These are phyloP conservation scores for Butyriboletus loyo DNA, from an alignment of 768 basidiomycete genomes.

Conservation along the genomic window DNA sequence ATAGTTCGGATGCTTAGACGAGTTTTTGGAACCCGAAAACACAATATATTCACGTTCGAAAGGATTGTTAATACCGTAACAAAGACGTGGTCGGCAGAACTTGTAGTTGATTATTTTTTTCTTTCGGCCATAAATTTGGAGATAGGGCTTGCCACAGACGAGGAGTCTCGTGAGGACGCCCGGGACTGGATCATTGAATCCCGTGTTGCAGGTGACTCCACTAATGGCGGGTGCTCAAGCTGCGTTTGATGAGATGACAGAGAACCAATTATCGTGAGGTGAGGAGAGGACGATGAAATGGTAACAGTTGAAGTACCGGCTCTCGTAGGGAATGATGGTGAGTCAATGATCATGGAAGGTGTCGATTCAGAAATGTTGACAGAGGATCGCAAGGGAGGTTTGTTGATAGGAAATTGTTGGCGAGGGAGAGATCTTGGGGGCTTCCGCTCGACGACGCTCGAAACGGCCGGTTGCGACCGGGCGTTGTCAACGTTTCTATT, in stretches of 20 bases:
- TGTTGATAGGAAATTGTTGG: slow-evolving; percentile 17
- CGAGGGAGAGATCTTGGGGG: slow-evolving; percentile 3
- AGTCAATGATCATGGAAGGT: slow-evolving; percentile 15
- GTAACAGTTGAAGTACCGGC: not conserved
- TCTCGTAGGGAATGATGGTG: slow-evolving; percentile 17
- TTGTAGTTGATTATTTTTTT: slow-evolving; percentile 13
- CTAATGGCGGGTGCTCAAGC: slow-evolving; percentile 26
- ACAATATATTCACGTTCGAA: not conserved
- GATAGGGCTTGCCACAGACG: slow-evolving; percentile 11
- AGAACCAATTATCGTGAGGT: slow-evolving; percentile 10
- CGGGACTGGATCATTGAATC: not conserved
- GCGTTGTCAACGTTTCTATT: slow-evolving; percentile 31
- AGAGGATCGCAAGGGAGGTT: slow-evolving; percentile 5
- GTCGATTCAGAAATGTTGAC: slow-evolving; percentile 1
- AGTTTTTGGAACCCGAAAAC: not conserved
- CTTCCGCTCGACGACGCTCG: slow-evolving; percentile 27
- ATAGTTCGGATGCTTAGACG: not conserved
- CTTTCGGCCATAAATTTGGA: slow-evolving; percentile 37
- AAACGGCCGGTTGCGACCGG: slow-evolving; percentile 31
- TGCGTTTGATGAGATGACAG: slow-evolving; percentile 14
- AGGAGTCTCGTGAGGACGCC: not conserved
- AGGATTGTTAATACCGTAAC: not conserved
- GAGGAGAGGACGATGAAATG: slow-evolving; percentile 2
- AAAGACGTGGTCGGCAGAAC: not conserved
- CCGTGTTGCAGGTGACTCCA: slow-evolving; percentile 13